Conservation (phyloP, 202 grass and related monocot genomes). For the Zoysia matrella region DNA sequence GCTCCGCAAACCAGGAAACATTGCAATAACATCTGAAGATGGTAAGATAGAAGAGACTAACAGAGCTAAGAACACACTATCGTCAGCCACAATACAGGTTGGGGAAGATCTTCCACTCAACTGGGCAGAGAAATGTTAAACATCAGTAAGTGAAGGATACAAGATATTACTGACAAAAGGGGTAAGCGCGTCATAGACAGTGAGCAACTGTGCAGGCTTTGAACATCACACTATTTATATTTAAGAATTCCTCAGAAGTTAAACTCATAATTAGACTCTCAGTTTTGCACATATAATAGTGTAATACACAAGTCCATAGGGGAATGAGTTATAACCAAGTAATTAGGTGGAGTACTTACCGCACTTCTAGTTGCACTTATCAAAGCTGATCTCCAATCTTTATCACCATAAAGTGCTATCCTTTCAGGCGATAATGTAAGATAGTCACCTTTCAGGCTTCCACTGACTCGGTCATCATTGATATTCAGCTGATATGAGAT, state of each 20-base stretch:
- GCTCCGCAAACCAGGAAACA: constrained; percentile 74
- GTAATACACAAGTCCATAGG: not conserved
- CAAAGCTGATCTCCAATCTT: constrained; percentile 68
- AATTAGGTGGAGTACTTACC: constrained; percentile 57
- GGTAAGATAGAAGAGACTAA: constrained; percentile 66
- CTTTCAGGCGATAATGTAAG: constrained; percentile 75
- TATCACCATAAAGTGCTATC: constrained; percentile 85
- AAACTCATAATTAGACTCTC: not conserved
- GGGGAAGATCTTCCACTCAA: constrained; percentile 61
- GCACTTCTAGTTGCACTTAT: constrained; percentile 62
- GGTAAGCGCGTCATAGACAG: not conserved
- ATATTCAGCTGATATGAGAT: constrained; percentile 67
- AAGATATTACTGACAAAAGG: not conserved
- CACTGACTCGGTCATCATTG: constrained; percentile 34
- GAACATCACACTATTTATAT: constrained; percentile 8
- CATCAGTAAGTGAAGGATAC: constrained; percentile 32
- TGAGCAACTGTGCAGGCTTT: not conserved
- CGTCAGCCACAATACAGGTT: constrained; percentile 82
- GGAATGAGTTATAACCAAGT: constrained; percentile 28
- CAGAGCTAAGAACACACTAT: constrained; percentile 80
- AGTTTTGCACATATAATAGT: not conserved
- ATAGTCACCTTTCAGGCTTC: constrained; percentile 38
- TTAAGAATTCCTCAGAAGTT: constrained; percentile 17
- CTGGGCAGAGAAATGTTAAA: constrained; percentile 52
- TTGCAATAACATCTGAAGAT: constrained; percentile 68